A percentile compares a stretch with the other conserved stretches of the same genome.
phyloP scores from a whole-genome alignment of 768 basidiomycete species.

The Strobilomyces confusus region DNA sequence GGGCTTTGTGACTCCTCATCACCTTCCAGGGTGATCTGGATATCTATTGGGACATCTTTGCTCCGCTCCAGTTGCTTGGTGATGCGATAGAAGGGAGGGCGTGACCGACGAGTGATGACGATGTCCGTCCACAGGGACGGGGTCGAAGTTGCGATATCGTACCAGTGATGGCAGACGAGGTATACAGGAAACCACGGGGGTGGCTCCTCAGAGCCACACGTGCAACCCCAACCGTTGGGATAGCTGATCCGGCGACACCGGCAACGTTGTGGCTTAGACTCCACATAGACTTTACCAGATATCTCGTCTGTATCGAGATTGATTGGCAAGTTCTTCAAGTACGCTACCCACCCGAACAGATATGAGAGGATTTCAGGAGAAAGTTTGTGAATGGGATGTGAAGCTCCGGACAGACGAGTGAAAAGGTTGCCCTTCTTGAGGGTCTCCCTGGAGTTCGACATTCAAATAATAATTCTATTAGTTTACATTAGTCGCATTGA shows the following conservation, averaged over 20 bases:
- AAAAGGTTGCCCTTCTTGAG: neutral
- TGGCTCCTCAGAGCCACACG: too few relatives aligned
- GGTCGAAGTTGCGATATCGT: neutral
- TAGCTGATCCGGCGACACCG: too few relatives aligned
- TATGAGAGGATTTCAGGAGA: neutral
- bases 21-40: neutral
- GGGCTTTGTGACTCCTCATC: rapidly evolving
- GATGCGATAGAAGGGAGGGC: neutral
- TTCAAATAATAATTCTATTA: neutral
- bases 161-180: neutral
- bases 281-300: too few relatives aligned
- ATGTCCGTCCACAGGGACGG: neutral
- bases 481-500: neutral
- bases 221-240: too few relatives aligned
- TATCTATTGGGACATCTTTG: neutral
- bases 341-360: neutral
- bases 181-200: neutral
- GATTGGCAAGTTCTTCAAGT: too few relatives aligned
- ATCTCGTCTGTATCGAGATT: too few relatives aligned
- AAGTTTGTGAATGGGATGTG: neutral
- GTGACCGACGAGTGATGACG: neutral
- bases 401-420: neutral
- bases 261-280: too few relatives aligned
- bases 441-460: too few relatives aligned
- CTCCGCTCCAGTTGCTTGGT: neutral